These are phyloP conservation scores for Colletotrichum melonis DNA, from an alignment of 2,329 filamentous ascomycete genomes.

Conservation along the genomic window DNA sequence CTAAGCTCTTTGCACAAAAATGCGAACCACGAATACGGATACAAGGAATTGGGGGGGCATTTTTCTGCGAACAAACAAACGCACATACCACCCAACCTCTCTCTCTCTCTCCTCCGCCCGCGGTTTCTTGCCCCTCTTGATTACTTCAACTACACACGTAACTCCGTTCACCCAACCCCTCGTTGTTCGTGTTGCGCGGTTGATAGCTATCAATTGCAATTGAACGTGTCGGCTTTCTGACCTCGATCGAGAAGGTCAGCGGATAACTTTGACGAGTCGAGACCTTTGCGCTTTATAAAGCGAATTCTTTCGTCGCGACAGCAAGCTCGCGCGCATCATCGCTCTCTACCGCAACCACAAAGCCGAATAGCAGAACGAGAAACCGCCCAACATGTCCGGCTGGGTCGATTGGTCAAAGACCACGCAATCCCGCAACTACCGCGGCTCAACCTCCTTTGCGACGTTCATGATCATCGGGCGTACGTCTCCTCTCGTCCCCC, in stretches of 20 bases:
- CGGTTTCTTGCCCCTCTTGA: neutral
- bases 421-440: slow-evolving; percentile 67
- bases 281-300: neutral
- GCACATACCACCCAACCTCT: neutral
- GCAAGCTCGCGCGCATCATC: neutral
- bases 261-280: neutral
- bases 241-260: neutral
- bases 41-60: too few relatives aligned
- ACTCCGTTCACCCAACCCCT: neutral
- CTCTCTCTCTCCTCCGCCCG: neutral
- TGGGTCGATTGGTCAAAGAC: slow-evolving; percentile 66
- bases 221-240: neutral
- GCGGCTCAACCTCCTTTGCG: slow-evolving; percentile 80
- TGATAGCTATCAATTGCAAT: neutral
- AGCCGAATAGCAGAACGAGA: neutral
- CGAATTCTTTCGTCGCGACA: neutral
- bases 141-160: neutral
- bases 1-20: neutral
- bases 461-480: slow-evolving; percentile 97
- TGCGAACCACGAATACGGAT: neutral
- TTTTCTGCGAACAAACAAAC: neutral
- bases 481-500: slow-evolving; percentile 61
- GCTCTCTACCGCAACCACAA: neutral
- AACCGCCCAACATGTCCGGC: slow-evolving; percentile 27
- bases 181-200: neutral